These are phyloP conservation scores for Inga leiocalycina DNA, from an alignment of 306 rosid species.

Conservation along the genomic window DNA sequence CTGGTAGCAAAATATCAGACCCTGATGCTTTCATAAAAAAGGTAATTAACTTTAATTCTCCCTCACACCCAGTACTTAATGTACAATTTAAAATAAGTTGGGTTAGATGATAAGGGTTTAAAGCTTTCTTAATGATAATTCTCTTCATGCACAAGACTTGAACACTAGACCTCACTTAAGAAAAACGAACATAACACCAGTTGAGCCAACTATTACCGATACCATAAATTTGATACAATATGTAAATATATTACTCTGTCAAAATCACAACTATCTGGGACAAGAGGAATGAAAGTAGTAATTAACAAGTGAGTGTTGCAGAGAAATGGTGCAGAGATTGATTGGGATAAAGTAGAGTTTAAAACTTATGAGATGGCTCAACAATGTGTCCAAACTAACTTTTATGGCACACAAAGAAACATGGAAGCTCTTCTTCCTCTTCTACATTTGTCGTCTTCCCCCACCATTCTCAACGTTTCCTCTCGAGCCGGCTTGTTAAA, in stretches of 20 bases:
- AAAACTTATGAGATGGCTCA: conserved; percentile 44
- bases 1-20: conserved; percentile 34
- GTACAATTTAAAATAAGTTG: not conserved
- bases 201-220: no score
- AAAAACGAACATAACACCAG: no score
- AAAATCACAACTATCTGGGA: not conserved
- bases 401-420: conserved; percentile 55
- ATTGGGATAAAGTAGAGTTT: conserved; percentile 17
- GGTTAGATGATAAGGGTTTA: no score
- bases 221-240: not conserved
- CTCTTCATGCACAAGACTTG: not conserved
- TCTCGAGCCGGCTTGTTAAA: conserved; percentile 22
- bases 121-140: not conserved
- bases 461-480: conserved; percentile 61
- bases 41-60: conserved; percentile 19
- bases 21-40: conserved; percentile 28
- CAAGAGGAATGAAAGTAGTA: not conserved
- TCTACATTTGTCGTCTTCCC: conserved; percentile 57
- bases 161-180: not conserved
- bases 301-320: not conserved
- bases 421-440: conserved; percentile 59
- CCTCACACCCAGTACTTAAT: not conserved
- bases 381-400: conserved; percentile 55
- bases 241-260: not conserved
- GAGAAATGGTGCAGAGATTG: conserved; percentile 39